Evolutionary conservation across 306 rosid species (phyloP).

Genomic region (Begonia masoniana): DNA sequence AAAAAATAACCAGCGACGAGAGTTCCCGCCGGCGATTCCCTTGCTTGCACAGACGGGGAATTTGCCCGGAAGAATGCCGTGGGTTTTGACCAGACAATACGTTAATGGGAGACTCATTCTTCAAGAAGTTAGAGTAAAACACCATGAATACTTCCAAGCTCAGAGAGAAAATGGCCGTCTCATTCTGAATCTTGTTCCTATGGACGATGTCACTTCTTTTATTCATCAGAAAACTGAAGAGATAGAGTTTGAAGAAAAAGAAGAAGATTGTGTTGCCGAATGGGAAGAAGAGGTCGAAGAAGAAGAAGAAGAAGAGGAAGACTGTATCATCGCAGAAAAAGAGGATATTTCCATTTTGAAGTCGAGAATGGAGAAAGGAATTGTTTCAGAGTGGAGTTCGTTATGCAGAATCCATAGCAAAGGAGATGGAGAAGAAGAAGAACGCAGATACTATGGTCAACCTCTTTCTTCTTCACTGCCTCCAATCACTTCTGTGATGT

Average conservation of each 20-base stretch:
- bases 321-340: too few species aligned
- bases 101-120: slow-evolving; percentile 28
- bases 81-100: slow-evolving; percentile 26
- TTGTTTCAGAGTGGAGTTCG: neutral
- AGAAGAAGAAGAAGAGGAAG: neutral
- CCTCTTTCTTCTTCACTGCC: neutral
- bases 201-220: slow-evolving; percentile 3
- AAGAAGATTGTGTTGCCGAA: slow-evolving; percentile 2
- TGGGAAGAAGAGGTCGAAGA: slow-evolving; percentile 5
- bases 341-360: too few species aligned
- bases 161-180: slow-evolving; percentile 40
- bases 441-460: neutral
- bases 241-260: neutral
- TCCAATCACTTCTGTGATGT: slow-evolving; percentile 13
- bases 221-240: slow-evolving; percentile 2
- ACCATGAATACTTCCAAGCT: slow-evolving; percentile 19
- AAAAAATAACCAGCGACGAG: neutral
- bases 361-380: neutral
- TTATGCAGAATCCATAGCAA: neutral
- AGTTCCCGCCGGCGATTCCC: slow-evolving; percentile 42
- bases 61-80: slow-evolving; percentile 17
- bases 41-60: slow-evolving; percentile 15
- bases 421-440: neutral
- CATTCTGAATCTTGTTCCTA: slow-evolving; percentile 15
- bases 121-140: slow-evolving; percentile 16